These are phyloP conservation scores for Rhodotorula glutinis DNA, from an alignment of 1,284 basidiomycete genomes.

Conservation along the genomic window DNA sequence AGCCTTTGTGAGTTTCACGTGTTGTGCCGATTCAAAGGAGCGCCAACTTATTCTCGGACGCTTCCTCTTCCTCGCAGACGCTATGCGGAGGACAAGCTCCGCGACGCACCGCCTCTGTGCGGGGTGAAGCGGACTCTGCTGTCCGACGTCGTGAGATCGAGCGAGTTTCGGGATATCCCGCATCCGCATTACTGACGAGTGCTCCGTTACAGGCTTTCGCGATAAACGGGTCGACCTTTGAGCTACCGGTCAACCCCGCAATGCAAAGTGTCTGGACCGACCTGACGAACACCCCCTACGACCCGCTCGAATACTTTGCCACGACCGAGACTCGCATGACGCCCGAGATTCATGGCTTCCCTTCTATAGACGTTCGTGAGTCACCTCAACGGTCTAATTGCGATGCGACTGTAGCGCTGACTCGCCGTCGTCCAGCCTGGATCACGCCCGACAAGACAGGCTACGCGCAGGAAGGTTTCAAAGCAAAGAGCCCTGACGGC, in stretches of 20 bases:
- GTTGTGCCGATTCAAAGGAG: not conserved
- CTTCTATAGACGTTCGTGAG: not conserved
- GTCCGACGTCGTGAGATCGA: not conserved
- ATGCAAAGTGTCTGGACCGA: not conserved
- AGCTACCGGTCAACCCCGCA: not conserved
- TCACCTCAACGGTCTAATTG: not conserved
- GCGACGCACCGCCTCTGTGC: not conserved
- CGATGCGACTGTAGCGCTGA: not conserved
- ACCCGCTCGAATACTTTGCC: conserved; percentile 2
- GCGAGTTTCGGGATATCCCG: not conserved
- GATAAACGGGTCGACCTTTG: not conserved
- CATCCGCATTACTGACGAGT: too few species aligned
- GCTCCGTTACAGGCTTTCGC: not conserved
- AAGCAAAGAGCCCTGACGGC: not conserved
- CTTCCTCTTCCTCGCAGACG: not conserved
- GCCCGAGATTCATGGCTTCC: not conserved
- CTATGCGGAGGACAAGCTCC: conserved; percentile 7
- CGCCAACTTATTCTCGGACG: not conserved
- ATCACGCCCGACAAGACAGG: not conserved
- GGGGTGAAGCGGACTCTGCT: not conserved
- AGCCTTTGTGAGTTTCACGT: conserved; percentile 1
- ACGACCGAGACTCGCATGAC: not conserved
- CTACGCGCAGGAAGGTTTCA: conserved; percentile 19
- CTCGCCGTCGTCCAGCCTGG: not conserved
- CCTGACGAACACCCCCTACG: not conserved